Evolutionary conservation across 2,329 filamentous ascomycete species (phyloP).

Genomic region (Epichloe uncinata): DNA sequence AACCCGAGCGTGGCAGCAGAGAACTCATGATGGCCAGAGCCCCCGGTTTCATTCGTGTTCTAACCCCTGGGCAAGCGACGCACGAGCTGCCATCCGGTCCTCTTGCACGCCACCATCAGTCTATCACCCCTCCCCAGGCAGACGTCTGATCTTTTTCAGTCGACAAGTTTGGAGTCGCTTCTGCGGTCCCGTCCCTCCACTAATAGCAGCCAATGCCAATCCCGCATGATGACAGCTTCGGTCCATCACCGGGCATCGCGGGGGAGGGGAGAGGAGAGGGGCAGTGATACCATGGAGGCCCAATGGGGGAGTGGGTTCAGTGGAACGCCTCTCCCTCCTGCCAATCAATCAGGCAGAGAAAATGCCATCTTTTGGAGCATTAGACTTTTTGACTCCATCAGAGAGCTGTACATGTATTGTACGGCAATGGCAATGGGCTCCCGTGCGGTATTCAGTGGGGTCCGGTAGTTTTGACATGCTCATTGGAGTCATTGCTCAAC

Average conservation of each 20-base stretch:
- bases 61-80: neutral
- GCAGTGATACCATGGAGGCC: neutral
- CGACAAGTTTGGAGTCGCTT: neutral
- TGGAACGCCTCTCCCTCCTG: neutral
- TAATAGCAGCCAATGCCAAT: constrained; percentile 1
- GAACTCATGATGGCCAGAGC: constrained; percentile 3
- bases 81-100: constrained; percentile 5
- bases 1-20: neutral
- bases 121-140: neutral
- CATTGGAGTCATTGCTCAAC: neutral
- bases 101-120: neutral
- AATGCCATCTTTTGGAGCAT: neutral
- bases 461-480: constrained; percentile 4
- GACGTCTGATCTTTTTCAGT: neutral
- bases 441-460: constrained; percentile 2
- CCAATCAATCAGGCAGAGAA: neutral
- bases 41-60: constrained; percentile 2
- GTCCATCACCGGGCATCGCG: neutral
- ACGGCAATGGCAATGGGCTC: neutral
- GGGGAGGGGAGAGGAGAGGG: neutral
- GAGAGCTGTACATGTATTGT: neutral
- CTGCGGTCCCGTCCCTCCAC: neutral
- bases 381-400: neutral
- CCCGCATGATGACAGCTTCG: neutral
- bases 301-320: neutral